Conservation (phyloP, 2,329 filamentous ascomycete species). For the Exophiala lecanii-corni region DNA sequence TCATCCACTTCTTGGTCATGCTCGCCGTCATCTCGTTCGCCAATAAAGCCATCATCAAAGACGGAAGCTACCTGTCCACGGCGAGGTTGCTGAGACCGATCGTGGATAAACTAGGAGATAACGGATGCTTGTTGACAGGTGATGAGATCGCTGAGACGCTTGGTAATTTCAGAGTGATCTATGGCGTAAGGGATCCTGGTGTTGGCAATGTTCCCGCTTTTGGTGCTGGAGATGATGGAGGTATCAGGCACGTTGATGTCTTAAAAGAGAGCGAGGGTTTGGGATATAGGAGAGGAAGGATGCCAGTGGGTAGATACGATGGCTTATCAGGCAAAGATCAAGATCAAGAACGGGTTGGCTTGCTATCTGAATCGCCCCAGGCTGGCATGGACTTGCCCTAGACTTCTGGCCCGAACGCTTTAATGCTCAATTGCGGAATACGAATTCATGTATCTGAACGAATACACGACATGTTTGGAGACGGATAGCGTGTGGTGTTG, state of each 20-base stretch:
- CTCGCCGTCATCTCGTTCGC: constrained; percentile 15
- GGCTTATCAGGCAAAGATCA: too few relatives aligned
- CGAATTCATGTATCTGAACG: too few relatives aligned
- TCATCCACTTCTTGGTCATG: constrained; percentile 16
- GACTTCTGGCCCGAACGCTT: too few relatives aligned
- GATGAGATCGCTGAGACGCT: constrained; percentile 24
- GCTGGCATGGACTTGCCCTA: too few relatives aligned
- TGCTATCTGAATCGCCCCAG: too few relatives aligned
- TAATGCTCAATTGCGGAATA: too few relatives aligned
- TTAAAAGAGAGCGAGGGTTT: constrained; percentile 15
- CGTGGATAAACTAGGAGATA: constrained; percentile 18
- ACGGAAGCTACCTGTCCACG: constrained; percentile 17
- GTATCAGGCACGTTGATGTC: constrained; percentile 10
- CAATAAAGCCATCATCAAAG: constrained; percentile 24
- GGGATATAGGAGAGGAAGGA: constrained; percentile 5
- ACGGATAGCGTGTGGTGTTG: too few relatives aligned
- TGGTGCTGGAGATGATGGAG: constrained; percentile 5
- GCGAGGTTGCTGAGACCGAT: constrained; percentile 19
- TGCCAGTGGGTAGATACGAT: constrained; percentile 16
- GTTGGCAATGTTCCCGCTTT: neutral
- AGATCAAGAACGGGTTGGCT: too few relatives aligned
- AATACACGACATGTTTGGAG: too few relatives aligned
- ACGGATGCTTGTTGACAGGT: constrained; percentile 18
- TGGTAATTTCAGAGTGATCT: constrained; percentile 20
- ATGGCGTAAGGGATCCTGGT: constrained; percentile 26